A percentile compares a stretch with the other conserved stretches of the same genome.
phyloP scores from a whole-genome alignment of 2,329 filamentous ascomycete species.

The Alternaria novae-zelandiae region DNA sequence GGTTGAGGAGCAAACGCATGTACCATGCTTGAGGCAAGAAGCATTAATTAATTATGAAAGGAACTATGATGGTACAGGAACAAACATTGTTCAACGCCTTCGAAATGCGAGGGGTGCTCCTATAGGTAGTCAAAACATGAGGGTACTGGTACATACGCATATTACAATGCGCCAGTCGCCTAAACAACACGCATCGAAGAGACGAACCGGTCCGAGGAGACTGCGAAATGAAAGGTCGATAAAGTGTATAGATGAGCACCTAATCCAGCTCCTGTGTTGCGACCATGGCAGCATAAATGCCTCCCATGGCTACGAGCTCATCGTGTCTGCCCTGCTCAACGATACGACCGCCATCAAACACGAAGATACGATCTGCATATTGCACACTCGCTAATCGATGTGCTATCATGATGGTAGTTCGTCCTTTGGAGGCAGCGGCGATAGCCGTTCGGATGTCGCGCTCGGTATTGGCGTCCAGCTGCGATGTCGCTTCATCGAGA shows the following conservation, averaged over 20 bases:
- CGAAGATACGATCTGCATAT: conserved; percentile 80
- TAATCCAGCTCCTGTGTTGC: conserved; percentile 45
- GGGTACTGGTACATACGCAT: neutral
- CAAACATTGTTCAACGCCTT: neutral
- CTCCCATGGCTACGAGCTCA: conserved; percentile 57
- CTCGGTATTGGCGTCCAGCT: conserved; percentile 56
- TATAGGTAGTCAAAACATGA: neutral
- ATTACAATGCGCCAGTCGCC: neutral
- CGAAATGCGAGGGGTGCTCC: neutral
- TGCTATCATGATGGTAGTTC: conserved; percentile 76
- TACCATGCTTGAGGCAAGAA: neutral
- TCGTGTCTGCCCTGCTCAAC: conserved; percentile 67
- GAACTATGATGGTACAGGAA: neutral
- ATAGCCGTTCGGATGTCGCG: conserved; percentile 52
- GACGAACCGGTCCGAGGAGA: neutral
- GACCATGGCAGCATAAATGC: conserved; percentile 47
- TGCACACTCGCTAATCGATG: conserved; percentile 79
- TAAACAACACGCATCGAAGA: neutral
- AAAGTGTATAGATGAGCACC: neutral
- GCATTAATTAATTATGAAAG: neutral
- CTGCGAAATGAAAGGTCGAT: neutral
- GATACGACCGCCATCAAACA: conserved; percentile 71
- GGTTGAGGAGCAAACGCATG: neutral
- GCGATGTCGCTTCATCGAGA: conserved; percentile 56
- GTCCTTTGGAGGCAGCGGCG: conserved; percentile 48